A percentile compares a stretch with the other conserved stretches of the same genome.
These are phyloP conservation scores for Fusarium poae DNA, from an alignment of 2,329 filamentous ascomycete species.

Conservation along the genomic window DNA sequence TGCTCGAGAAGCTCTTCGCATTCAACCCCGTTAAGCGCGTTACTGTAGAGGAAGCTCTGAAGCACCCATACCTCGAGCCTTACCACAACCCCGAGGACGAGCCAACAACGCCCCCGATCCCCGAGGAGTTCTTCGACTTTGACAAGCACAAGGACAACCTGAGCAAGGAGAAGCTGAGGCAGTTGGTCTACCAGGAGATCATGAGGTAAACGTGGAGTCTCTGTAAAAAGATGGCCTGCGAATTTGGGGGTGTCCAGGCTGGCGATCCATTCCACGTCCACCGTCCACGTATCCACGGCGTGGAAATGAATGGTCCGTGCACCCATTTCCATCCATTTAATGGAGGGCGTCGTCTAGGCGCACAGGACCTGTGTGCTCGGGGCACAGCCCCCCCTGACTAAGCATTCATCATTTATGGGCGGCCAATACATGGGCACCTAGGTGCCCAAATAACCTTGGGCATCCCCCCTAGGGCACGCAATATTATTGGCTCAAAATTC, in stretches of 20 bases:
- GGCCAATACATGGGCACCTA: no score
- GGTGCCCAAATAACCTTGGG: no score
- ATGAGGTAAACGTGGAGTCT: constrained; percentile 66
- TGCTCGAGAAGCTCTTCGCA: constrained; percentile 93
- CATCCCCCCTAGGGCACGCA: no score
- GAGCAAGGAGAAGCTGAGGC: constrained; percentile 98
- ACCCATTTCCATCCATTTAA: no score
- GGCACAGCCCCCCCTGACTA: no score
- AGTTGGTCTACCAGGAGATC: constrained; percentile 98
- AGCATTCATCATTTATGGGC: no score
- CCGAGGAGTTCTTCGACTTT: constrained; percentile 99
- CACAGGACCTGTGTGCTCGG: no score
- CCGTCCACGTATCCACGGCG: no score
- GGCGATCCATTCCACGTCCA: no score
- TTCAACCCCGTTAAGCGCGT: constrained; percentile 99
- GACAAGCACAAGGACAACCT: constrained; percentile 99
- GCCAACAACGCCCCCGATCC: constrained; percentile 94
- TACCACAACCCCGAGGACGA: constrained; percentile 99
- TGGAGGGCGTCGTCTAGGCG: no score
- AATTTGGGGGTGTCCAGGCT: constrained; percentile 42
- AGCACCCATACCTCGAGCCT: constrained; percentile 97
- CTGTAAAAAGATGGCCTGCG: constrained; percentile 18
- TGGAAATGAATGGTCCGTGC: no score
- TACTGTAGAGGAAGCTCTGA: constrained; percentile 95
- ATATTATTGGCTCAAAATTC: no score